These are phyloP conservation scores for Pseudogymnoascus sp. DNA, from an alignment of 2,329 filamentous ascomycete genomes.

Conservation along the genomic window DNA sequence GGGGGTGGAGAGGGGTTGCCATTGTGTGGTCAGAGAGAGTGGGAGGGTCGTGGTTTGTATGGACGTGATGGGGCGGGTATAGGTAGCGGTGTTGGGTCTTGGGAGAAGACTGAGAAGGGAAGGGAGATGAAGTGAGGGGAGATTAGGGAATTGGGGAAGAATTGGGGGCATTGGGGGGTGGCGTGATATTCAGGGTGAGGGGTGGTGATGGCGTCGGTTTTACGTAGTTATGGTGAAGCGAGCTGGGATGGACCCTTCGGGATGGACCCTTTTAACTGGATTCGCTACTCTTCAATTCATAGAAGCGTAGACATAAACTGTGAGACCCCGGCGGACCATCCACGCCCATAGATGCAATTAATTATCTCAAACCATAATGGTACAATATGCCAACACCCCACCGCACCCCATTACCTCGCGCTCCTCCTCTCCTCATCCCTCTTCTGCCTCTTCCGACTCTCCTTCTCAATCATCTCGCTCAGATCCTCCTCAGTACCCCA, in stretches of 20 bases:
- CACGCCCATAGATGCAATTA: constrained; percentile 1
- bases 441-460: constrained; percentile 84
- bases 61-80: neutral
- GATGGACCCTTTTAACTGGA: neutral
- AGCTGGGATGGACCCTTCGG: neutral
- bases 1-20: neutral
- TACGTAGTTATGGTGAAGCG: neutral
- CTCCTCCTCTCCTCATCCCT: constrained; percentile 68
- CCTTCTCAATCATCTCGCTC: constrained; percentile 90
- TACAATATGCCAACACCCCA: neutral
- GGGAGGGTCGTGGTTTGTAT: neutral
- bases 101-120: neutral
- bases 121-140: neutral
- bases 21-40: neutral
- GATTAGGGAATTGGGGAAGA: neutral
- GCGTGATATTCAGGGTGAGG: neutral
- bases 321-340: neutral
- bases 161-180: neutral
- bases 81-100: neutral
- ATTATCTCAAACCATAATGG: neutral
- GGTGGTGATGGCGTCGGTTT: constrained; percentile 3
- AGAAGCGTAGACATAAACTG: neutral
- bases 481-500: constrained; percentile 84
- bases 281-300: neutral
- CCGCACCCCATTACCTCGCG: neutral